These are phyloP conservation scores for Cladophialophora psammophila DNA, from an alignment of 2,329 filamentous ascomycete species.

Conservation along the genomic window DNA sequence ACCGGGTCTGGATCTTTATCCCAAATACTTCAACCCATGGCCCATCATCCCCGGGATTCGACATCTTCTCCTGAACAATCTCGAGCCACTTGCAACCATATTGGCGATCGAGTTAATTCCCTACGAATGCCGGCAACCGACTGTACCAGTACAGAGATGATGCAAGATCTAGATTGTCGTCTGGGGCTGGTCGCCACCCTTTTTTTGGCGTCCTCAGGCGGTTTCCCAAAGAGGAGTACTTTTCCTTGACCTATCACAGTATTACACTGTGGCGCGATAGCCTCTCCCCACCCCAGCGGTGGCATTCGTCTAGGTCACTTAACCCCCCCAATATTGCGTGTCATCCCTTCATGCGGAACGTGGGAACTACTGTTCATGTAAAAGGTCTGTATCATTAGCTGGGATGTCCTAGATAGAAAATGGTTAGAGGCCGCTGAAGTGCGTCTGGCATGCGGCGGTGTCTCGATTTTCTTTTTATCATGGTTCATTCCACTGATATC, in stretches of 20 bases:
- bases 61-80: no score
- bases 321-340: background rate
- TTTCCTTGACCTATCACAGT: constrained; percentile 5
- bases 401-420: background rate
- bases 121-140: no score
- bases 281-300: background rate
- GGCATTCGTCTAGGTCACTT: background rate
- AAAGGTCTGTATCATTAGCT: background rate
- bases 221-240: constrained; percentile 10
- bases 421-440: background rate
- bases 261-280: background rate
- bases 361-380: background rate
- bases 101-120: no score
- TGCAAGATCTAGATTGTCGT: constrained; percentile 53
- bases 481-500: background rate
- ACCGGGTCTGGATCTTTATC: background rate
- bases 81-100: no score
- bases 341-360: background rate
- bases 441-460: background rate
- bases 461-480: background rate
- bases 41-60: no score
- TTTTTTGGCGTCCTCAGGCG: background rate
- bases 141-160: no score
- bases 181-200: constrained; percentile 53
- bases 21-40: background rate